phyloP scores from a whole-genome alignment of 768 basidiomycete species.

The Xanthoconium purpureum region DNA sequence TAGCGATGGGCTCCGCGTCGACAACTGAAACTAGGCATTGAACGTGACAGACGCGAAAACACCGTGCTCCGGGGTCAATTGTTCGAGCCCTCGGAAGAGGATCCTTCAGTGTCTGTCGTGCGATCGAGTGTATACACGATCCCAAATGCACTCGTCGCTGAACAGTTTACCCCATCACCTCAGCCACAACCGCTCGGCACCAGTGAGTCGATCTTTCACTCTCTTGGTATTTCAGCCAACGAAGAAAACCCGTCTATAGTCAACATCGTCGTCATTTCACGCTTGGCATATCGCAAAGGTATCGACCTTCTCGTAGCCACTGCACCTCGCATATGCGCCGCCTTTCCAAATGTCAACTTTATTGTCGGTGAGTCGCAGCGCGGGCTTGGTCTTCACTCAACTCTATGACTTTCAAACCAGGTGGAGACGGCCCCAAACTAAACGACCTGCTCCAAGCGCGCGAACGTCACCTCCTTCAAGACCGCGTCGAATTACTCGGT shows the following conservation, averaged over 20 bases:
- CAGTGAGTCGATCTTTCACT: constrained; percentile 39
- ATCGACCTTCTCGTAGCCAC: constrained; percentile 93
- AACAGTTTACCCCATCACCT: constrained; percentile 73
- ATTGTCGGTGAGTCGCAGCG: constrained; percentile 57
- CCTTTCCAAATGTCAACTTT: constrained; percentile 85
- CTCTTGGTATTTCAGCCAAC: neutral
- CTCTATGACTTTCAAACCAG: constrained; percentile 35
- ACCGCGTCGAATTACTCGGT: constrained; percentile 88
- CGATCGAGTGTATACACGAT: constrained; percentile 80
- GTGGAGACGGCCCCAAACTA: constrained; percentile 93
- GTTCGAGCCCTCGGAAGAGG: constrained; percentile 48
- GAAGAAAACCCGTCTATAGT: constrained; percentile 43
- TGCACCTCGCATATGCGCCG: constrained; percentile 82
- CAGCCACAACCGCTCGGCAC: constrained; percentile 43
- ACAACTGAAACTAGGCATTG: neutral
- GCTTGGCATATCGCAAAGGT: constrained; percentile 93
- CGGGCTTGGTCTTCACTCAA: neutral
- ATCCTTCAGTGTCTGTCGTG: constrained; percentile 44
- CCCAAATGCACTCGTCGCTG: constrained; percentile 86
- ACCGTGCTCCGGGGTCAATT: constrained; percentile 86
- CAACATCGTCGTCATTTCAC: constrained; percentile 86
- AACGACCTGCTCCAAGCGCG: constrained; percentile 95
- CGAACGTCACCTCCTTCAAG: constrained; percentile 85
- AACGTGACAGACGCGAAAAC: constrained; percentile 79
- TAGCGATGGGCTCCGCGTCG: too few species aligned